These are phyloP conservation scores for Globisporangium abappressorium DNA, from an alignment of 352 stramenopile species.

Conservation along the genomic window DNA sequence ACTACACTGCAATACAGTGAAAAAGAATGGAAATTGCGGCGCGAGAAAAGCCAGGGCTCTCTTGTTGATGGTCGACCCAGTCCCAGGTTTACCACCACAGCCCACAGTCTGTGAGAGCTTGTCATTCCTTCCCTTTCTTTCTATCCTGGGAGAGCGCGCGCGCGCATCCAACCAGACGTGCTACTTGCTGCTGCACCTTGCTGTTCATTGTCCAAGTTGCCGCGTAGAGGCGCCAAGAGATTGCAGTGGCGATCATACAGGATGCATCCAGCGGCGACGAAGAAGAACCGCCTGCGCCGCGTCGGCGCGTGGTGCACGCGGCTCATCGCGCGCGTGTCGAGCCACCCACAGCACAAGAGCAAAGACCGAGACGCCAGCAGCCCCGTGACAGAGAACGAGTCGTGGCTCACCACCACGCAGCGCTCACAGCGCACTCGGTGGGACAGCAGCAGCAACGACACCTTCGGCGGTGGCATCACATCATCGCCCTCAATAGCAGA, in stretches of 20 bases:
- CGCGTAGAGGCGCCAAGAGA: not conserved
- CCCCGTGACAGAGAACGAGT: constrained; percentile 14
- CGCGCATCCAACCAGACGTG: not conserved
- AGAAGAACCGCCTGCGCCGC: constrained; percentile 4
- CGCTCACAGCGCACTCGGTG: not conserved
- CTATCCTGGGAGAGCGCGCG: not conserved
- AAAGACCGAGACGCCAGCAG: not conserved
- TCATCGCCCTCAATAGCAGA: not conserved
- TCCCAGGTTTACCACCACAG: not conserved
- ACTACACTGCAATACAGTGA: not conserved
- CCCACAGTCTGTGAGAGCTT: not conserved
- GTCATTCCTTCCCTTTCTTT: not conserved
- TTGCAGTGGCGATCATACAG: not conserved
- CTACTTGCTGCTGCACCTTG: not conserved
- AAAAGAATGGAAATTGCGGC: not conserved
- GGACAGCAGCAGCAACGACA: constrained; percentile 4
- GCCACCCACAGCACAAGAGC: not conserved
- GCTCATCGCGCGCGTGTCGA: constrained; percentile 8
- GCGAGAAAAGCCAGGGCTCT: not conserved
- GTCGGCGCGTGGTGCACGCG: constrained; percentile 15
- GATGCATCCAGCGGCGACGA: not conserved
- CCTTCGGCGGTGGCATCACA: not conserved
- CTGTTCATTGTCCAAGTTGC: constrained; percentile 13
- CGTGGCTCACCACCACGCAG: constrained; percentile 7
- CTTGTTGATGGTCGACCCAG: not conserved